Evolutionary conservation across 192 early-diverging fungal genomes (phyloP), one percentile per base, ranked within the genome.

Genomic region (Gaertneriomyces sp.): DNA sequence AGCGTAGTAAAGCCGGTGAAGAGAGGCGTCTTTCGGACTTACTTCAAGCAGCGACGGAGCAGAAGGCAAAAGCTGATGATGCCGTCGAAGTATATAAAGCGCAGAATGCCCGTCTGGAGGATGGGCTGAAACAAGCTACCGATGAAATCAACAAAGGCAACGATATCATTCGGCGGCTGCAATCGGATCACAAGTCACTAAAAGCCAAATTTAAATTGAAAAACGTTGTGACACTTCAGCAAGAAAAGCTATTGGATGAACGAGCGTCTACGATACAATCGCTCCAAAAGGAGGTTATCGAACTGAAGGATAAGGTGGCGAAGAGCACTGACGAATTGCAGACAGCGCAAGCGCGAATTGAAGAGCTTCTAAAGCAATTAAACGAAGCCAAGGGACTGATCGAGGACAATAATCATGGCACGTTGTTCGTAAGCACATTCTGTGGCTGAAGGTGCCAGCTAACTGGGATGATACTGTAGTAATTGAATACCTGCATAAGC

Each of bases 401-500:
- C 53, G 74, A 81, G 25, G 83, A 85, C 53, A 83, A 85, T 68
- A 79, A 72, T 52, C 73, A 81, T 51, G 81, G 81, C 83, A 64
- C 38, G 60, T n/a, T 7, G 42, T 16, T 59, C 47, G 19, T 69
- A 42, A 4, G 17, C 10, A 8, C 11, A 20, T 16, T 8, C 40
- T 10, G 4, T 58, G 5, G 63, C 42, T 42, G 9, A 10, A 10
- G 39, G 53, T 3, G 42, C 17, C 53, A 20, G 50, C 56, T 12
- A 56, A 55, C 44, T 44, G 8, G 50, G 17, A 25, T 14, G 25
- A 4, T 60, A 17, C 60, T n/a, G 20, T 55, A 85, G 83, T 85
- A n/a, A 85, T 85, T 55, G 81, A 83, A 62, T 85, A 79, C 79
- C 77, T 85, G 14, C 83, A 85, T 63, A 85, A 85, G 63, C 83